Evolutionary conservation across 805 yeast species (phyloP).

Genomic region (Kazachstania martiniae): DNA sequence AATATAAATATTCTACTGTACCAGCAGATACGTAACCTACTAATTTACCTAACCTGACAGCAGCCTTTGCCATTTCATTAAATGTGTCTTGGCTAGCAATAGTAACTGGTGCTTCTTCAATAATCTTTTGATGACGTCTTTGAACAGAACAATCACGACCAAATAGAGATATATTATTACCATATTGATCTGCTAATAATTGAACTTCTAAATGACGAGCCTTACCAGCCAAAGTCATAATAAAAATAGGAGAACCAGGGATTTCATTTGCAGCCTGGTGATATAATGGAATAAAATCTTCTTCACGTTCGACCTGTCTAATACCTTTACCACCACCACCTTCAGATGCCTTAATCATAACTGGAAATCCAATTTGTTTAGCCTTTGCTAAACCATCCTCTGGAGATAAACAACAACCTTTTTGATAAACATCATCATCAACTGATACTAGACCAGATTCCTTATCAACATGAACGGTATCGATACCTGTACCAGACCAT

Average conservation of each 20-base stretch:
- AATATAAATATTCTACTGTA: constrained; percentile 94
- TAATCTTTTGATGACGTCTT: constrained; percentile 97
- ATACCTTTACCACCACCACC: constrained; percentile 99
- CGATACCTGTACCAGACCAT: constrained; percentile 98
- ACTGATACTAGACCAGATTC: constrained; percentile 79
- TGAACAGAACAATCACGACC: constrained; percentile 99
- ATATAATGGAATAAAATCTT: constrained; percentile 64
- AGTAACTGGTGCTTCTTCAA: constrained; percentile 98
- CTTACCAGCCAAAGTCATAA: constrained; percentile 93
- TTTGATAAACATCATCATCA: constrained; percentile 65
- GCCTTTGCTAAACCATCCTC: constrained; percentile 88
- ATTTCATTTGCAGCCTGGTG: constrained; percentile 95
- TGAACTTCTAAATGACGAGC: constrained; percentile 99
- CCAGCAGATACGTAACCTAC: constrained; percentile 99
- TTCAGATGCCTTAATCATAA: constrained; percentile 98
- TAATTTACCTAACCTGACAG: constrained; percentile 89
- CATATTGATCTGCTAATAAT: constrained; percentile 94
- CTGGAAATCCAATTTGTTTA: constrained; percentile 86
- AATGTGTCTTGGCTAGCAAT: constrained; percentile 82
- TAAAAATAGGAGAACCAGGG: constrained; percentile 97
- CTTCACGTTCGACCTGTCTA: constrained; percentile 83
- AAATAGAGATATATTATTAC: constrained; percentile 90
- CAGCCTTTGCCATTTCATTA: constrained; percentile 89
- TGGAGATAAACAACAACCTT: constrained; percentile 81
- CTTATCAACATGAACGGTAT: constrained; percentile 59